Percentiles rank a stretch among this genome's conserved stretches.
phyloP scores from a whole-genome alignment of 2,329 filamentous ascomycete genomes.

The Diaporthe sp. region DNA sequence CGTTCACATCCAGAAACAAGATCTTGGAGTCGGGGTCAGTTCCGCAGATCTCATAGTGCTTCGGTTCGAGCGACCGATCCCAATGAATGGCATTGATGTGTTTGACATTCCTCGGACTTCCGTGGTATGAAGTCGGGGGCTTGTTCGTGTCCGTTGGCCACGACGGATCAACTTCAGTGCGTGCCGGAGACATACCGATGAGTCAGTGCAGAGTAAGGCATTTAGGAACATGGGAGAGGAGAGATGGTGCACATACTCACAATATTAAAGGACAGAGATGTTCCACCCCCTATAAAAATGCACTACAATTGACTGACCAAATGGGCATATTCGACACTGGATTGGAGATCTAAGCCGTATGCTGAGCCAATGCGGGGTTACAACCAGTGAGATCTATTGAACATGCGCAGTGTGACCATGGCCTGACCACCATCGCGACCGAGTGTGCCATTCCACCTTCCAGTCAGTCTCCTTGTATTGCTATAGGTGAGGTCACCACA shows the following conservation, averaged over 20 bases:
- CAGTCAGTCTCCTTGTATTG: background rate
- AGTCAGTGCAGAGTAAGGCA: background rate
- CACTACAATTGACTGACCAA: too few species aligned
- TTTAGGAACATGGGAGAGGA: background rate
- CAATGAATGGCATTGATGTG: constrained; percentile 23
- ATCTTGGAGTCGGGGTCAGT: constrained; percentile 43
- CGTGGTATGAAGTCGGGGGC: background rate
- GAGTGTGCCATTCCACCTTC: background rate
- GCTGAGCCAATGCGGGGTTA: background rate
- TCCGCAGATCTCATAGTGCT: constrained; percentile 37
- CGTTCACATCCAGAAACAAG: constrained; percentile 50
- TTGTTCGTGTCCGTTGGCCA: background rate
- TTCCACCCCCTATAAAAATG: background rate
- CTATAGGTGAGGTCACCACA: background rate
- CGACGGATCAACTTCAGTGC: background rate
- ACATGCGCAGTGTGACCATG: background rate
- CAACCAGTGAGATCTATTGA: background rate
- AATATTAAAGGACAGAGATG: background rate
- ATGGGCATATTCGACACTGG: background rate
- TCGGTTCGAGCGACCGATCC: constrained; percentile 35
- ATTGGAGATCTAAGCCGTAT: background rate
- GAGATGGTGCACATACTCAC: background rate
- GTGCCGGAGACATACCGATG: background rate
- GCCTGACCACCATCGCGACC: background rate
- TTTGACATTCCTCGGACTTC: background rate